phyloP scores from a whole-genome alignment of 2,329 filamentous ascomycete genomes.

The Penicillium sp. region DNA sequence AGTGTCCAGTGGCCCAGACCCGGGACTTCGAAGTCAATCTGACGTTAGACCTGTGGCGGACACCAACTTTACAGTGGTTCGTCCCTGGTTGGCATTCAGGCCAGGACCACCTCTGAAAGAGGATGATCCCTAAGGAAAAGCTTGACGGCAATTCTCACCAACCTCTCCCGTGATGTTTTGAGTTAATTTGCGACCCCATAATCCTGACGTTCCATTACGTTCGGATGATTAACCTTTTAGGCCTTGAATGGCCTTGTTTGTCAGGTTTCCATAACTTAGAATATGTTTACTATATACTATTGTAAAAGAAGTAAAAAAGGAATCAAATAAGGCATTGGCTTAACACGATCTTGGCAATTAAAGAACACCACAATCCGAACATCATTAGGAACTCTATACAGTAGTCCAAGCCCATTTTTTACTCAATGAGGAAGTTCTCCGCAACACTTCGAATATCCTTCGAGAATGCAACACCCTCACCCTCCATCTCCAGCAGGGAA shows the following conservation, averaged over 20 bases:
- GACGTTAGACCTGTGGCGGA: conserved; percentile 22
- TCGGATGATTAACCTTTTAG: conserved; percentile 10
- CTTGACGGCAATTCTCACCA: conserved; percentile 11
- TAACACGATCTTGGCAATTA: conserved; percentile 21
- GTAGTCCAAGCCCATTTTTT: conserved; percentile 22
- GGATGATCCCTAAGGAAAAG: conserved; percentile 13
- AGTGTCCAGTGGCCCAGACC: conserved; percentile 15
- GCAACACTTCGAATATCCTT: conserved; percentile 47
- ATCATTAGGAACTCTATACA: conserved; percentile 42
- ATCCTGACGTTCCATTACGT: conserved; percentile 28
- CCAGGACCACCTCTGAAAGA: conserved; percentile 3
- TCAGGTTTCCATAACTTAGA: not conserved
- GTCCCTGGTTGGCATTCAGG: conserved; percentile 18
- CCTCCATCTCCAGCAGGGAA: conserved; percentile 46
- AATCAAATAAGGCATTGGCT: conserved; percentile 16
- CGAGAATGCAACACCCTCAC: conserved; percentile 44
- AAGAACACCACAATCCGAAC: conserved; percentile 30
- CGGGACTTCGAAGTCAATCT: conserved; percentile 22
- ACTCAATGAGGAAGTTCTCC: conserved; percentile 48
- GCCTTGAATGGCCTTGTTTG: not conserved
- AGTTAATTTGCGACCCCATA: conserved; percentile 6
- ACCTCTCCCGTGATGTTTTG: not conserved
- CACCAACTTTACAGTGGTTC: conserved; percentile 2
- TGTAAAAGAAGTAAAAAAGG: not conserved
- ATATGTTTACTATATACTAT: not conserved